These are phyloP conservation scores for Tylopilus subfusipes DNA, from an alignment of 768 basidiomycete genomes.

Conservation along the genomic window DNA sequence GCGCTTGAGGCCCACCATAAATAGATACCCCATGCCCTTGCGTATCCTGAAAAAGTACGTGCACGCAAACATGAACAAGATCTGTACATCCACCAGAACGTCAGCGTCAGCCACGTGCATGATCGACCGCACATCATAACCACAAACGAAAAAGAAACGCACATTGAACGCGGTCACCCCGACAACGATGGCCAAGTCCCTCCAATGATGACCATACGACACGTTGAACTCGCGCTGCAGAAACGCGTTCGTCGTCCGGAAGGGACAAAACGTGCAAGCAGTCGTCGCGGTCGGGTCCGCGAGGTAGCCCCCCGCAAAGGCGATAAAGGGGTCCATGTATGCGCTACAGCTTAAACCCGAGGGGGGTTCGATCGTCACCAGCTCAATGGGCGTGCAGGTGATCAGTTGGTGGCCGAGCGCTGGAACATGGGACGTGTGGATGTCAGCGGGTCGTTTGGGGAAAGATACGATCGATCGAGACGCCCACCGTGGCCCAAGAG, in stretches of 20 bases:
- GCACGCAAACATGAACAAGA: constrained; percentile 26
- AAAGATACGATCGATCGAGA: no score
- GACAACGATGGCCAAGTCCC: constrained; percentile 9
- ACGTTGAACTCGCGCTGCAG: neutral
- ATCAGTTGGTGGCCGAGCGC: constrained; percentile 43
- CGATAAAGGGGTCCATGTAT: constrained; percentile 52
- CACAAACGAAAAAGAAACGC: neutral
- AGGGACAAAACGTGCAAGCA: constrained; percentile 56
- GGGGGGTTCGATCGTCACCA: constrained; percentile 51
- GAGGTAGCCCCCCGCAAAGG: constrained; percentile 52
- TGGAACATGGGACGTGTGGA: constrained; percentile 2
- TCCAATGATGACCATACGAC: constrained; percentile 7
- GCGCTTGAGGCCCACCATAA: neutral
- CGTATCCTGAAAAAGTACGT: constrained; percentile 33
- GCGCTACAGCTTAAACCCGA: constrained; percentile 48
- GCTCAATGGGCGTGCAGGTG: constrained; percentile 51
- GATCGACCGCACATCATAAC: no score
- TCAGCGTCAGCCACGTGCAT: neutral
- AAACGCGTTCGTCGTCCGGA: constrained; percentile 43
- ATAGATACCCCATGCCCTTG: neutral
- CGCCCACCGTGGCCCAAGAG: constrained; percentile 26
- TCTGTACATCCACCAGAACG: constrained; percentile 15
- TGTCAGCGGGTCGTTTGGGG: neutral
- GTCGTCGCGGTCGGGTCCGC: constrained; percentile 49
- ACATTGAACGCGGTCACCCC: constrained; percentile 43